Conservation (phyloP, 305 asterid species). For the Salvia sclarea region DNA sequence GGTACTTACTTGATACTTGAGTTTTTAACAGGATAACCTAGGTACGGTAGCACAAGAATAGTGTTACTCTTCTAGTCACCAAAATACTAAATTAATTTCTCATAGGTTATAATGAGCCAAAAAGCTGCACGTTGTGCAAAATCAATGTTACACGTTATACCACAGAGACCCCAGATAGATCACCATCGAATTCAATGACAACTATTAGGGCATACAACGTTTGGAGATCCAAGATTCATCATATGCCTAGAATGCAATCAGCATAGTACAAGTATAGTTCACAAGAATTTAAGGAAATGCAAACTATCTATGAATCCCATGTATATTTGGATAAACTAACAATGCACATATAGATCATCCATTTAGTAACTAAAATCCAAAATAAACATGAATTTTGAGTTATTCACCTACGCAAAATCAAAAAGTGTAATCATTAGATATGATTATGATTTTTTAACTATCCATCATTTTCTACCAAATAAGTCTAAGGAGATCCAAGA, state of each 20-base stretch:
- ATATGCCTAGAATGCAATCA: not conserved
- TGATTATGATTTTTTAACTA: not conserved
- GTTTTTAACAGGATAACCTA: not conserved
- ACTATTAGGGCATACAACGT: not conserved
- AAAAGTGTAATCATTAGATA: not conserved
- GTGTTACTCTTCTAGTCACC: not conserved
- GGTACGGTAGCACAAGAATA: not conserved
- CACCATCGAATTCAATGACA: not conserved
- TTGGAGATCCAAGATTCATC: constrained; percentile 14
- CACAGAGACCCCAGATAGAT: constrained; percentile 15
- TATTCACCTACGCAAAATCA: not conserved
- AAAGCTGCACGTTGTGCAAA: constrained; percentile 4
- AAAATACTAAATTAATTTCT: not conserved
- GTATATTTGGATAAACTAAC: not conserved
- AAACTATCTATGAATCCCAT: constrained; percentile 19
- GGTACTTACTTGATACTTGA: constrained; percentile 2
- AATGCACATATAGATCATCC: not conserved
- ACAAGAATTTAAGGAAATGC: not conserved
- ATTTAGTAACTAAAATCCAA: not conserved
- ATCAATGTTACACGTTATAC: not conserved
- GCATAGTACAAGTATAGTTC: not conserved
- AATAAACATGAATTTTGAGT: not conserved
- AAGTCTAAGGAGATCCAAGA: constrained; percentile 1
- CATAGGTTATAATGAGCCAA: constrained; percentile 1
- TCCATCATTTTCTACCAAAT: not conserved